Evolutionary conservation across 768 basidiomycete species (phyloP), one percentile per base, ranked within the genome.

Genomic region (Chalciporus pseudorubinellus): DNA sequence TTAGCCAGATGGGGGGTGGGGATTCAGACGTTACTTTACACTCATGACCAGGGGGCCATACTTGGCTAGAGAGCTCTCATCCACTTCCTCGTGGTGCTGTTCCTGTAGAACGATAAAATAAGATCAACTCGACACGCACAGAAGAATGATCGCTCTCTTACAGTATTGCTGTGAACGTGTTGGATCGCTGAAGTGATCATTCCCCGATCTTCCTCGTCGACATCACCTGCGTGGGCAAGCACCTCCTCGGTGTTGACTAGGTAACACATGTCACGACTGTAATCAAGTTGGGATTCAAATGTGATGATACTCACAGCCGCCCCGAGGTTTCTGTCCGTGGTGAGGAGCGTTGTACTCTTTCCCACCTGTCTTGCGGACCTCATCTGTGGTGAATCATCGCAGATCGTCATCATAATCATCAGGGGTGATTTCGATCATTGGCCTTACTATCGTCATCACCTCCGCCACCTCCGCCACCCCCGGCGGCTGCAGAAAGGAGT

Each of bases 221-320:
- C 89, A n/a, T n/a, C n/a, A n/a, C n/a, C n/a, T n/a, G n/a, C n/a
- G 40, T 67, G 75, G 46, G 75, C 65, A 22, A 85, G 70, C 34
- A 81, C 88, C 48, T 86, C 78, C 3, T 84, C 74, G 18, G 85
- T 68, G 67, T 92, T 65, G 66, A 85, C 90, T 90, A 26, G 40
- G 33, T 2, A 6, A 45, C 48, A 33, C 39, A 52, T 33, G 43
- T 52, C 33, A 53, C 46, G 22, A 22, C 6, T 51, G 56, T 33
- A 46, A 56, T 43, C 55, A 50, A 36, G 34, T 4, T 5, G 16
- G 16, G 34, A 36, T 36, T 10, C 39, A 31, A 52, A 42, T 9
- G 22, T 13, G 39, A 21, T 13, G 6, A 22, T 39, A 59, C 63
- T 54, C 61, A 64, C 62, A 61, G 26, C 64, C 57, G n/a, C 61